Evolutionary conservation across 129 eudicot genomes (phyloP).

Genomic region (Chrysanthemum makinoi): DNA sequence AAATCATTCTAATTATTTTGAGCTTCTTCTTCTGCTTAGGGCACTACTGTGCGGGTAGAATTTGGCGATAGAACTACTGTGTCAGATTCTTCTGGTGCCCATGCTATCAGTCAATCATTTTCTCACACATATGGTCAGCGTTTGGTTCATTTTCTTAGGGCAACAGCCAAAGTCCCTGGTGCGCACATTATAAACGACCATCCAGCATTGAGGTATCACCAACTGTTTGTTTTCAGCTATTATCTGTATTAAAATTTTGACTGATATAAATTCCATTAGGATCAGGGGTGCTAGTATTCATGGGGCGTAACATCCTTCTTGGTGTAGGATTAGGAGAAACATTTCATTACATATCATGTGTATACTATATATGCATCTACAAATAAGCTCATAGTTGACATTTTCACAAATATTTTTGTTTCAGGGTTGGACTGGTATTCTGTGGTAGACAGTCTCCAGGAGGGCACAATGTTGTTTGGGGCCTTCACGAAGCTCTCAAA

Average conservation of each 20-base stretch:
- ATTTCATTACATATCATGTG: no score
- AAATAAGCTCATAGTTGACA: no score
- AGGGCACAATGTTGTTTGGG: no score
- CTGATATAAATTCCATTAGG: background rate
- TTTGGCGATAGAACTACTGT: conserved; percentile 77
- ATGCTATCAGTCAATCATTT: conserved; percentile 65
- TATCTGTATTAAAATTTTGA: background rate
- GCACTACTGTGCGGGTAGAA: conserved; percentile 42
- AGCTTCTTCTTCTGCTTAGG: conserved; percentile 9
- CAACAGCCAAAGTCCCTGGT: conserved; percentile 66
- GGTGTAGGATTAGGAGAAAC: no score
- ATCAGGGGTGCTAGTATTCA: background rate
- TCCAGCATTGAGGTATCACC: conserved; percentile 63
- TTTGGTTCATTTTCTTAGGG: conserved; percentile 82
- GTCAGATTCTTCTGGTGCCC: conserved; percentile 66
- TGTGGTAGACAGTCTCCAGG: no score
- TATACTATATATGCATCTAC: no score
- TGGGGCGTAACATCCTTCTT: background rate
- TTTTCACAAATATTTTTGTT: no score
- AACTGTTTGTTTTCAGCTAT: background rate
- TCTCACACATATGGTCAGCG: conserved; percentile 89
- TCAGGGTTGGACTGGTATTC: no score
- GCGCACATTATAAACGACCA: conserved; percentile 75
- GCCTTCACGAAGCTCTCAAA: no score
- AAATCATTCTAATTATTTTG: background rate